Base-by-base conservation (phyloP, 129 eudicot species). In the Sambucus nigra region DNA sequence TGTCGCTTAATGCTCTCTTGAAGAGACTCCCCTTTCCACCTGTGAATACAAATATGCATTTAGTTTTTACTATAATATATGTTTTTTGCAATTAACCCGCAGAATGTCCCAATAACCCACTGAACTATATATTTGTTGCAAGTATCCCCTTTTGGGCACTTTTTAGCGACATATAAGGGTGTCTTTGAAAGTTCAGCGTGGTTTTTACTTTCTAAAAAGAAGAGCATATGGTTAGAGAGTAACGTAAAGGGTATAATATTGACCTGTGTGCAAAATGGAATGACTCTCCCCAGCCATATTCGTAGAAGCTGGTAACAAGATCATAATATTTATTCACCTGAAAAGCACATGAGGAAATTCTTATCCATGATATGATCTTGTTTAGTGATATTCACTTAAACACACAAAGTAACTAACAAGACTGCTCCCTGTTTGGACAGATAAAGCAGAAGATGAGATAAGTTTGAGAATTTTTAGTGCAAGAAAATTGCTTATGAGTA, bases 261-360 rank as follows among this genome's bases (percentile, higher is more conserved):
- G 52, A 86, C 99, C 99, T 92, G 51, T 66, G 87, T 15, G 99
- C 99, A 80, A 92, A 86, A 73, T 92, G 99, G 68, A 92, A 92
- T 65, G 99, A 92, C 64, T 92, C 99, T 74, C 99, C 99, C 99
- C 94, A 92, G 39, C 99, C 99, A 77, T 86, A 86, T 71, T 92
- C 99, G 29, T 92, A 92, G 79, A 86, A 92, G 81, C 99, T 92
- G 17, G 99, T 92, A 53, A 71, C 95, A 47, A 92, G 94, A 69
- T 92, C 95, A 63, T 92, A 92, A 41, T 92, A 92, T 62, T 92
- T 92, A 59, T 86, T 92, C 16, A 86, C 95, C 99, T 91, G 84
- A n/a, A 16, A 68, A 60, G 18, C 69, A 40, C 22, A 39, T 21
- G 20, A 49, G 28, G 12, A 16, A 28, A 49, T 9, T 42, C 24